Conservation (phyloP, 305 asterid genomes). For the Fraxinus xanthoxyloides region DNA sequence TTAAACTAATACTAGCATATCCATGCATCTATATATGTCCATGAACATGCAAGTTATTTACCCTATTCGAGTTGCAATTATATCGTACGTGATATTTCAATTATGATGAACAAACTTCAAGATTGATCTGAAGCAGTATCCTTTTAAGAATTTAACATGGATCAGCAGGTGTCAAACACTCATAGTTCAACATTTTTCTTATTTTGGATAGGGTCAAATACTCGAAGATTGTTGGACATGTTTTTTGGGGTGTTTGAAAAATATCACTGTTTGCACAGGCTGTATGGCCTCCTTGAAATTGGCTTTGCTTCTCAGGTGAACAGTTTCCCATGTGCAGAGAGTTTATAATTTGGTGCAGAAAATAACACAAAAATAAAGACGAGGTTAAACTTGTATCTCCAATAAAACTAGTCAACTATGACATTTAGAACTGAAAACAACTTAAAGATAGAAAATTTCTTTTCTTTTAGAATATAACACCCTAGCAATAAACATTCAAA, state of each 20-base stretch:
- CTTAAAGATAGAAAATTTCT: not conserved
- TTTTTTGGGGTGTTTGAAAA: not conserved
- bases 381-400: not conserved
- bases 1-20: not conserved
- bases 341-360: not conserved
- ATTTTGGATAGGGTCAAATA: not conserved
- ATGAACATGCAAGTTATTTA: not conserved
- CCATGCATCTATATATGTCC: not conserved
- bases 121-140: not conserved
- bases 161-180: not conserved
- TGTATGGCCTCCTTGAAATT: not conserved
- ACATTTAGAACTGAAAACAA: not conserved
- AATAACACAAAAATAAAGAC: not conserved
- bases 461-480: not conserved
- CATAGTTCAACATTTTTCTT: not conserved
- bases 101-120: not conserved
- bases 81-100: not conserved
- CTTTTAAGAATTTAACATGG: not conserved
- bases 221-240: not conserved
- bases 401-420: not conserved
- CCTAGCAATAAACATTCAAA: not conserved
- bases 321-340: not conserved
- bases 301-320: not conserved
- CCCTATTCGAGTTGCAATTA: not conserved
- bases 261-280: not conserved